Evolutionary conservation across 495 filamentous ascomycete species (phyloP).

Genomic region (Hypoxylon lienhwacheense): DNA sequence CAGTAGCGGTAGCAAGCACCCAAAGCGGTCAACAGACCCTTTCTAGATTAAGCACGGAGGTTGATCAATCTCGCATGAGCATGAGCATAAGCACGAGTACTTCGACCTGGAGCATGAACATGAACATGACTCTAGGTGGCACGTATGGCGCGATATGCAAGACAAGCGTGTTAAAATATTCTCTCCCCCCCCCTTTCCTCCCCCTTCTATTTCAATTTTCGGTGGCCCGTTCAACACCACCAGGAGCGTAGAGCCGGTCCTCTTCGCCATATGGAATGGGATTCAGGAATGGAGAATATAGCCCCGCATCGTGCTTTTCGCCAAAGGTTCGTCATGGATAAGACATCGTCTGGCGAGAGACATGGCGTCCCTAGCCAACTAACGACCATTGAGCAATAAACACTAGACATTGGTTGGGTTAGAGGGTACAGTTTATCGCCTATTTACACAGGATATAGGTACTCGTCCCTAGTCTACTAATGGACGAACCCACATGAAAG

Average conservation of each 20-base stretch:
- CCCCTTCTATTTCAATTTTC: neutral
- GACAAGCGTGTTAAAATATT: constrained; percentile 23
- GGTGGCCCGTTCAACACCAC: constrained; percentile 7
- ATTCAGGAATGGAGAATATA: constrained; percentile 25
- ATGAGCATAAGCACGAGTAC: too few relatives aligned
- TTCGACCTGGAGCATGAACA: too few relatives aligned
- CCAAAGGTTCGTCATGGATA: constrained; percentile 19
- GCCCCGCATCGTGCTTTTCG: constrained; percentile 30
- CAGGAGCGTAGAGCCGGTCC: neutral
- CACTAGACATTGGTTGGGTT: constrained; percentile 25
- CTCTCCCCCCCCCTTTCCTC: neutral
- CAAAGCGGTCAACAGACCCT: constrained; percentile 25
- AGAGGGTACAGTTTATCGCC: constrained; percentile 2
- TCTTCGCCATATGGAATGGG: constrained; percentile 26
- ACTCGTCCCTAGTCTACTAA: too few relatives aligned
- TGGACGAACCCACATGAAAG: constrained; percentile 1
- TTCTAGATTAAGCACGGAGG: constrained; percentile 10
- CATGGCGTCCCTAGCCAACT: constrained; percentile 14
- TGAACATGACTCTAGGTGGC: constrained; percentile 20
- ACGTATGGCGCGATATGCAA: constrained; percentile 22
- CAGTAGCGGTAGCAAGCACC: constrained; percentile 28
- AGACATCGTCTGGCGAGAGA: constrained; percentile 23
- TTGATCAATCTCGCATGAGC: constrained; percentile 24
- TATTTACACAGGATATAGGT: too few relatives aligned
- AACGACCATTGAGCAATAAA: constrained; percentile 33